Evolutionary conservation across 2,329 filamentous ascomycete genomes (phyloP), one percentile per base, ranked within the genome.

Genomic region (Lasiodiplodia sp.): DNA sequence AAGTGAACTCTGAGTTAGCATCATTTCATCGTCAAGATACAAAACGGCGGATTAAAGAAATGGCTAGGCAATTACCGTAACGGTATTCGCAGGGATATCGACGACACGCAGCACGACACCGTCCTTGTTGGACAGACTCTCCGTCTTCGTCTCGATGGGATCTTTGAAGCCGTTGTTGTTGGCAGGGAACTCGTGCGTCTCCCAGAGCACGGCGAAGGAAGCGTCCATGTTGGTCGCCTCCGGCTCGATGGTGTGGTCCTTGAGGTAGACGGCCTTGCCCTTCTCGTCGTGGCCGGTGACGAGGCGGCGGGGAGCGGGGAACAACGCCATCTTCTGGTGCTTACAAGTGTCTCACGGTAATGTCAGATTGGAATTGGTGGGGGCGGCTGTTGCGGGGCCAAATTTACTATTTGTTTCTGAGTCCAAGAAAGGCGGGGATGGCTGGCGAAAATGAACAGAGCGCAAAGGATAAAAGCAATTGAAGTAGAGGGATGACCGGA

Each of bases 171-270:
- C 60, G 21, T 64, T 64, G 60, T 64, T 64, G 44, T 23, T 64
- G 28, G 60, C 60, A 3, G 60, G 60, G 47, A 64, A 64, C 11
- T 64, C 60, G 7, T 64, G 60, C 21, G 60, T 64, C 18, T 64
- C 60, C 60, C 60, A 64, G n/a, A 64, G 60, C 47, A 64, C 60
- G 10, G 60, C 60, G 37, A 64, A 64, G 16, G 60, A 52, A 7
- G 60, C 60, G 21, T 52, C 60, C 60, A 64, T 64, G 28, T 37
- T 38, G 6, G 44, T 52, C n/a, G 44, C 47, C 47, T 64, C 60
- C 12, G 60, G 60, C 11, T 64, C 60, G 14, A 64, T 38, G n/a
- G 60, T 38, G 47, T 47, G 47, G 44, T 64, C 60, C 12, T 64
- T 64, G 28, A 64, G 60, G 47, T 64, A 64, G 31, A 64, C 25